Evolutionary conservation across 78 protist genomes (phyloP).

Genomic region (Neovahlkampfia damariscottae): DNA sequence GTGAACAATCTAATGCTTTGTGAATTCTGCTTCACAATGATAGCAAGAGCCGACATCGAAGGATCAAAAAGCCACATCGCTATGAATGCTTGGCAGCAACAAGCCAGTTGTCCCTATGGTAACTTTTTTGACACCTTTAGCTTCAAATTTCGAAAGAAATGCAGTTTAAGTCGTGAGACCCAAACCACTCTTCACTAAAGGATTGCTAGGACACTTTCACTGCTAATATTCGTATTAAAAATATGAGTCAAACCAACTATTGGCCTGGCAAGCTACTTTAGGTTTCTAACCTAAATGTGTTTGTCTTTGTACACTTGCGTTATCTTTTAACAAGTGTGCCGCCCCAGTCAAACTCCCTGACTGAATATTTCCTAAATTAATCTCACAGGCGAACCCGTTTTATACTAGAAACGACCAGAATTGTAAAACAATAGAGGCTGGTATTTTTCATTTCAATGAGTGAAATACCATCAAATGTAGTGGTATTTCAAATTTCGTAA

Average conservation of each 20-base stretch:
- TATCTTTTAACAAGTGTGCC: slow-evolving; percentile 76
- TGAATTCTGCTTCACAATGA: too few relatives aligned
- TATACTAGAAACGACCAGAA: too few relatives aligned
- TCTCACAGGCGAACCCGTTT: too few relatives aligned
- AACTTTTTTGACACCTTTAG: slow-evolving; percentile 93
- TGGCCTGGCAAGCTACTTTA: slow-evolving; percentile 68
- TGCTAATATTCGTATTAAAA: slow-evolving; percentile 77
- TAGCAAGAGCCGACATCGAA: slow-evolving; percentile 92
- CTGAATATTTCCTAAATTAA: too few relatives aligned
- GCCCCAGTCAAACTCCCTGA: slow-evolving; percentile 90
- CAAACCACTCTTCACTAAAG: slow-evolving; percentile 44
- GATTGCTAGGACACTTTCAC: slow-evolving; percentile 92
- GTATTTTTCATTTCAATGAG: too few relatives aligned
- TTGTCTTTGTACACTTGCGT: slow-evolving; percentile 75
- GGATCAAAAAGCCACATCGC: slow-evolving; percentile 88
- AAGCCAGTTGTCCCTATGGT: slow-evolving; percentile 96
- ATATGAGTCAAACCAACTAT: slow-evolving; percentile 72
- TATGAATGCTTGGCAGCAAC: slow-evolving; percentile 92
- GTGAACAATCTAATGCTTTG: too few relatives aligned
- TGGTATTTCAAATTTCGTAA: too few relatives aligned
- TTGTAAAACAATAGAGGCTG: too few relatives aligned
- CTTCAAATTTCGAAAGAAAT: slow-evolving; percentile 48
- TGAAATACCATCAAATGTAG: too few relatives aligned
- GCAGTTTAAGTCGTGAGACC: too few relatives aligned
- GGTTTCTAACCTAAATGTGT: slow-evolving; percentile 82